A percentile compares a stretch with the other conserved stretches of the same genome.
These are phyloP conservation scores for Colletotrichum sojae DNA, from an alignment of 2,329 filamentous ascomycete genomes.

Conservation along the genomic window DNA sequence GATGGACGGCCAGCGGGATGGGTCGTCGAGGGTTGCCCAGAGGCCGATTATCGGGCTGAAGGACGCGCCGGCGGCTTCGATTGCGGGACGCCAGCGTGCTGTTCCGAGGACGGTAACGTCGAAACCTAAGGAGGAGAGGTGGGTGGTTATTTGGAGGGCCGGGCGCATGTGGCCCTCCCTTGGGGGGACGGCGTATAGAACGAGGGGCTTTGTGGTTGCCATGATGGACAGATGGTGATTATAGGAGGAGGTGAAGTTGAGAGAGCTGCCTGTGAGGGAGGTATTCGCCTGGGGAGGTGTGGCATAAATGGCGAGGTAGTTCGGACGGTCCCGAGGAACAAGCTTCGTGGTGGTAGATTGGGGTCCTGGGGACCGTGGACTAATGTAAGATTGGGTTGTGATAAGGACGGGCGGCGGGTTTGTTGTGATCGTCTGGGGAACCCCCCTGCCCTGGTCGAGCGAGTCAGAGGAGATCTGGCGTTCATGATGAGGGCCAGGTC, in stretches of 20 bases:
- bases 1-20: conserved; percentile 18
- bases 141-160: conserved; percentile 21
- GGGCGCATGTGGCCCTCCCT: conserved; percentile 33
- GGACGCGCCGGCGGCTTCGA: conserved; percentile 7
- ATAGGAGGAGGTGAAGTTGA: not conserved
- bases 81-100: conserved; percentile 1
- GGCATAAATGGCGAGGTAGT: not conserved
- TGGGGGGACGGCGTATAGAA: conserved; percentile 21
- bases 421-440: not conserved
- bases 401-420: not conserved
- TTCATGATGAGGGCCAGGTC: not conserved
- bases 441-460: not conserved
- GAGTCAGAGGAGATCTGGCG: not conserved
- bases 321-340: not conserved
- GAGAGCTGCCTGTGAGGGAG: not conserved
- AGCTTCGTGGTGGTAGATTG: not conserved
- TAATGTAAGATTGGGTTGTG: not conserved
- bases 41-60: conserved; percentile 32
- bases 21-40: conserved; percentile 27
- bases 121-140: conserved; percentile 14
- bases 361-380: not conserved
- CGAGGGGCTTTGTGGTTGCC: not conserved
- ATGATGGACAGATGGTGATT: not conserved
- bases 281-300: not conserved
- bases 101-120: conserved; percentile 24